Conservation (phyloP, 2,329 filamentous ascomycete genomes). For the Parafenestella ontariensis region DNA sequence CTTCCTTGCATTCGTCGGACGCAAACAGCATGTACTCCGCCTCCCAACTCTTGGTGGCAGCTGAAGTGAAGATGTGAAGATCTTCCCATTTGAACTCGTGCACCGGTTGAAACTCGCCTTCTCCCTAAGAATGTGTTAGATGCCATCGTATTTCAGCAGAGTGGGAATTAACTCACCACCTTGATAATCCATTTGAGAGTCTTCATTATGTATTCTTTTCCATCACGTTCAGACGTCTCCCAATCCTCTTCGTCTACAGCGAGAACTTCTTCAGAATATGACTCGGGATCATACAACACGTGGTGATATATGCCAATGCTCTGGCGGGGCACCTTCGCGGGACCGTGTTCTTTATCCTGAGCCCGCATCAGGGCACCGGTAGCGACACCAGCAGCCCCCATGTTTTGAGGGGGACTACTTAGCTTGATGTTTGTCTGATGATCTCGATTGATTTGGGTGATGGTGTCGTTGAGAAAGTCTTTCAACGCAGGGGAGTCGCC, state of each 20-base stretch:
- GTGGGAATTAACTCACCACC: constrained; percentile 2
- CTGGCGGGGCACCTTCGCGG: constrained; percentile 8
- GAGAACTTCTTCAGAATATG: constrained; percentile 5
- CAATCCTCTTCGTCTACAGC: neutral
- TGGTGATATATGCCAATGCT: constrained; percentile 19
- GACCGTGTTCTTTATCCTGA: constrained; percentile 17
- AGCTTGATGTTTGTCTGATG: neutral
- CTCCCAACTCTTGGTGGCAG: constrained; percentile 7
- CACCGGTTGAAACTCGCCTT: neutral
- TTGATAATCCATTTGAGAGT: constrained; percentile 26
- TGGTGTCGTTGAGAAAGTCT: neutral
- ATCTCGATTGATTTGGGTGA: neutral
- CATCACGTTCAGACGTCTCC: neutral
- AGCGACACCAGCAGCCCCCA: constrained; percentile 21
- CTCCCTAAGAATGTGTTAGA: neutral
- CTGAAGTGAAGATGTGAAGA: constrained; percentile 1
- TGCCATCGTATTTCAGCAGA: neutral
- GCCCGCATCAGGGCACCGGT: constrained; percentile 20
- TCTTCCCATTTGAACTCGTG: constrained; percentile 1
- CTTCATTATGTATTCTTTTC: constrained; percentile 2
- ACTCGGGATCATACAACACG: constrained; percentile 2
- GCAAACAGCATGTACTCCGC: constrained; percentile 11
- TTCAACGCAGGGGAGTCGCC: constrained; percentile 16
- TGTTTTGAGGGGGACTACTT: neutral
- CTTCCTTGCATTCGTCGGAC: constrained; percentile 16